These are phyloP conservation scores for Hymenotorrendiella dingleyae DNA, from an alignment of 2,329 filamentous ascomycete genomes.

Conservation along the genomic window DNA sequence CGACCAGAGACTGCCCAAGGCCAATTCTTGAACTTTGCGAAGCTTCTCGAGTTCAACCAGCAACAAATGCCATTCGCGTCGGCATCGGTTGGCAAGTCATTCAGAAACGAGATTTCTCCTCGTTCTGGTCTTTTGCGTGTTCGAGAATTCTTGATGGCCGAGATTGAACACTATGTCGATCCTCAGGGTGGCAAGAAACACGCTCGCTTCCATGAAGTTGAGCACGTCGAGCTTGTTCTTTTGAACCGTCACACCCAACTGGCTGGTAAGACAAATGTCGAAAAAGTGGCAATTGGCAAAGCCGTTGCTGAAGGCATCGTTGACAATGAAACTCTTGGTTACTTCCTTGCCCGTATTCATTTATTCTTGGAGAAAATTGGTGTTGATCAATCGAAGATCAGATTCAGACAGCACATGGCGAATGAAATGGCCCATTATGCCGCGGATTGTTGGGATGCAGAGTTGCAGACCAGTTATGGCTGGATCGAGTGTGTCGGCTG, in stretches of 20 bases:
- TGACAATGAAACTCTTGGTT: constrained; percentile 96
- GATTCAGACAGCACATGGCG: constrained; percentile 95
- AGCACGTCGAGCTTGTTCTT: constrained; percentile 75
- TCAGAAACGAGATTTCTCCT: constrained; percentile 96
- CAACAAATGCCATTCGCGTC: constrained; percentile 94
- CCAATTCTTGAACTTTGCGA: constrained; percentile 95
- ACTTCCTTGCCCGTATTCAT: constrained; percentile 92
- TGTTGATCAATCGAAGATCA: constrained; percentile 78
- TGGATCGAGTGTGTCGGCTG: constrained; percentile 99
- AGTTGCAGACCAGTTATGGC: constrained; percentile 83
- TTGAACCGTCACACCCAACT: constrained; percentile 82
- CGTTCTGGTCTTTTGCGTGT: constrained; percentile 86
- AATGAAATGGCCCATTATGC: constrained; percentile 93
- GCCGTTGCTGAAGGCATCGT: constrained; percentile 78
- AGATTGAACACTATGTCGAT: constrained; percentile 98
- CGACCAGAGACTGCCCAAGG: constrained; percentile 95
- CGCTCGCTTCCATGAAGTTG: constrained; percentile 76
- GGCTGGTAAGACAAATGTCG: constrained; percentile 71
- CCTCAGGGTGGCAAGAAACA: constrained; percentile 94
- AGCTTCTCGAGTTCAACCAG: constrained; percentile 95
- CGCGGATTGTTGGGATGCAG: constrained; percentile 95
- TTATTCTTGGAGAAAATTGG: constrained; percentile 86
- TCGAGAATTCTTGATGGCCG: constrained; percentile 96
- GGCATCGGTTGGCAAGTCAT: constrained; percentile 94
- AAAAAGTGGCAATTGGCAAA: constrained; percentile 72